phyloP scores from a whole-genome alignment of 768 basidiomycete genomes.

The Candolleomyces efflorescens region DNA sequence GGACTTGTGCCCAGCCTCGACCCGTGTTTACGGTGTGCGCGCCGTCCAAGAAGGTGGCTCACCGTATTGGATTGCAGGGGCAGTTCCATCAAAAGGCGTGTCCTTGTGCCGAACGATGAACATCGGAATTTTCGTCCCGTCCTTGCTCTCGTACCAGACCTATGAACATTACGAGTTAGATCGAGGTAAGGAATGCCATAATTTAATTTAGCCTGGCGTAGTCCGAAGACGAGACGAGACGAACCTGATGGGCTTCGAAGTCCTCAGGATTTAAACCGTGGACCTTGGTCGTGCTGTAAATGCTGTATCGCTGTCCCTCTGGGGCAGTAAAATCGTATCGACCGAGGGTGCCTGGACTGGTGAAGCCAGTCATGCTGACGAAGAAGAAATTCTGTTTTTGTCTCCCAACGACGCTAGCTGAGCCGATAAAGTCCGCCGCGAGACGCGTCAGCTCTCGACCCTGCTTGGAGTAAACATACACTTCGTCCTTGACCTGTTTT shows the following conservation, averaged over 20 bases:
- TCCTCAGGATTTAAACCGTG: conserved; percentile 61
- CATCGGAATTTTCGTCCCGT: conserved; percentile 82
- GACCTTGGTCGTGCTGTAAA: conserved; percentile 54
- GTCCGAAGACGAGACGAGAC: neutral
- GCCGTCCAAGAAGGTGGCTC: conserved; percentile 1
- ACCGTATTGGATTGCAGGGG: conserved; percentile 78
- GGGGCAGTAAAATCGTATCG: conserved; percentile 62
- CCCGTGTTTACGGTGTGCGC: too few relatives aligned
- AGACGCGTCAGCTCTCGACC: conserved; percentile 55
- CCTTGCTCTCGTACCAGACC: conserved; percentile 79
- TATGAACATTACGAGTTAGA: conserved; percentile 13
- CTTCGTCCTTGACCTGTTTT: conserved; percentile 68
- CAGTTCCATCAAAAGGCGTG: conserved; percentile 67
- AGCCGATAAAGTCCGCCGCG: conserved; percentile 64
- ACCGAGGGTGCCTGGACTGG: conserved; percentile 62
- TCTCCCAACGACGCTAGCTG: conserved; percentile 47
- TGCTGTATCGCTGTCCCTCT: conserved; percentile 46
- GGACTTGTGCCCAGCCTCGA: too few relatives aligned
- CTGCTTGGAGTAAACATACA: conserved; percentile 60
- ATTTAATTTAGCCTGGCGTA: neutral
- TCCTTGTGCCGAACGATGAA: conserved; percentile 76
- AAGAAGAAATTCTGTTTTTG: conserved; percentile 61
- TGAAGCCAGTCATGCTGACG: conserved; percentile 62
- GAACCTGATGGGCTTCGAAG: conserved; percentile 63
- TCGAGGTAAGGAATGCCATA: neutral